phyloP scores from a whole-genome alignment of 148 eudicot genomes.

The Bassia scoparia region DNA sequence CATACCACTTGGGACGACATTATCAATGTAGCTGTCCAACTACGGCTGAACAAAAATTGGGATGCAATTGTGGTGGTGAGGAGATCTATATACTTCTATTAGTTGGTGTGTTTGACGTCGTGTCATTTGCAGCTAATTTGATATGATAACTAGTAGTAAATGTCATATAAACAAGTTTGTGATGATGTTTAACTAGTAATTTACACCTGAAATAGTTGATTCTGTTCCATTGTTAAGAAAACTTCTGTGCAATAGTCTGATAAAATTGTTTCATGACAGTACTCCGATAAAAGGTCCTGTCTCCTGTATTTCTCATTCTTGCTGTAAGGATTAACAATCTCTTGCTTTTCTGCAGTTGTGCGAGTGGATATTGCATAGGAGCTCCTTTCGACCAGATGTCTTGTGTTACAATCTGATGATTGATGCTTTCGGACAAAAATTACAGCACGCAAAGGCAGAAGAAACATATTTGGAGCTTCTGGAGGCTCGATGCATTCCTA shows the following conservation, averaged over 20 bases:
- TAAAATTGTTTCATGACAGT: too few species aligned
- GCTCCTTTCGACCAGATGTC: conserved; percentile 67
- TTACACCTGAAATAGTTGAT: background rate
- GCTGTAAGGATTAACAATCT: background rate
- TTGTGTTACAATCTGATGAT: conserved; percentile 75
- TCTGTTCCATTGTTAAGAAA: too few species aligned
- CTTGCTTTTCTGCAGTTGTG: conserved; percentile 48
- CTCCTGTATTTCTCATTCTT: too few species aligned
- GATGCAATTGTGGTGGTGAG: conserved; percentile 59
- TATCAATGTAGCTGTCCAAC: conserved; percentile 61
- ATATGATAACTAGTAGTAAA: background rate
- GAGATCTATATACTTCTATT: background rate
- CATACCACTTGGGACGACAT: conserved; percentile 77
- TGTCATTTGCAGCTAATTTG: background rate
- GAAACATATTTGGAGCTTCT: conserved; percentile 57
- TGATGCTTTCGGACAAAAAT: conserved; percentile 76
- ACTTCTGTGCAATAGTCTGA: too few species aligned
- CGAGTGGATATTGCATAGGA: conserved; percentile 66
- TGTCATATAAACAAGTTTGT: background rate
- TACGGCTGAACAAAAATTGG: conserved; percentile 70
- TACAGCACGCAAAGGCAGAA: conserved; percentile 53
- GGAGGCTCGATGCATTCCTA: conserved; percentile 69
- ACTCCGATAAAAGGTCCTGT: too few species aligned
- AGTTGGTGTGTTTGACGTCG: background rate
- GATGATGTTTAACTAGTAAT: too few species aligned